Percentiles rank a stretch among this genome's conserved stretches.
These are phyloP conservation scores for Pleurotus tuoliensis DNA, from an alignment of 768 basidiomycete genomes.

Conservation along the genomic window DNA sequence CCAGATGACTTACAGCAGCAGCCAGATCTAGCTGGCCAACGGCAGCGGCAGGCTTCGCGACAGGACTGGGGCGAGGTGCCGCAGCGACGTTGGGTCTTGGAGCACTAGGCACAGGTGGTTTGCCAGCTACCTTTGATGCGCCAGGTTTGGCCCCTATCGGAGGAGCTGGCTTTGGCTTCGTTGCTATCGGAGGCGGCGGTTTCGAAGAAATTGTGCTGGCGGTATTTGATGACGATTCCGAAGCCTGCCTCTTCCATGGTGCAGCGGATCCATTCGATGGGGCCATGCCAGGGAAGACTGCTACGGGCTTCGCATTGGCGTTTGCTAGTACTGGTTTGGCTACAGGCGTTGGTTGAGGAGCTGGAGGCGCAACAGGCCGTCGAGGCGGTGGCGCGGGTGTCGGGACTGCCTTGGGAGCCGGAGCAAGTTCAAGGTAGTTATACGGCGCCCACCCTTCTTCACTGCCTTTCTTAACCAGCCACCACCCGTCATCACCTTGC, in stretches of 20 bases:
- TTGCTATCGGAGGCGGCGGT: constrained; percentile 55
- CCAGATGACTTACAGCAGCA: constrained; percentile 59
- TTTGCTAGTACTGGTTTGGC: constrained; percentile 49
- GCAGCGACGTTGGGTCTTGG: constrained; percentile 30
- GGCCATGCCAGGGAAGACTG: constrained; percentile 78
- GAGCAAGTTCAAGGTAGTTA: constrained; percentile 84
- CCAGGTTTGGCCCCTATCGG: constrained; percentile 53
- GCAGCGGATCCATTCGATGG: constrained; percentile 63
- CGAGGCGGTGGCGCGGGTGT: constrained; percentile 66
- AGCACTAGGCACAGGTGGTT: constrained; percentile 38
- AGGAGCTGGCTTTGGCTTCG: constrained; percentile 62
- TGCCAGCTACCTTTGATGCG: constrained; percentile 43
- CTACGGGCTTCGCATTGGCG: constrained; percentile 68
- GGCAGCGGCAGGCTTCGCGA: constrained; percentile 36
- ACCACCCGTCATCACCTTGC: constrained; percentile 97
- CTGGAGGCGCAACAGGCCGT: constrained; percentile 28
- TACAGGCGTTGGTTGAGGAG: constrained; percentile 32
- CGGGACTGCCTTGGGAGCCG: constrained; percentile 58
- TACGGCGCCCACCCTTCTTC: constrained; percentile 94
- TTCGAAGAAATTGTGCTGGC: constrained; percentile 45
- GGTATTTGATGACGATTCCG: constrained; percentile 49
- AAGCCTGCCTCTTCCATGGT: constrained; percentile 66
- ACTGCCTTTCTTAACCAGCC: constrained; percentile 84
- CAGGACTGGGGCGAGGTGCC: constrained; percentile 34
- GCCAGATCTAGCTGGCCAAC: constrained; percentile 75